Conservation (phyloP, 192 early-diverging fungal species). For the Kappamyces sp. region DNA sequence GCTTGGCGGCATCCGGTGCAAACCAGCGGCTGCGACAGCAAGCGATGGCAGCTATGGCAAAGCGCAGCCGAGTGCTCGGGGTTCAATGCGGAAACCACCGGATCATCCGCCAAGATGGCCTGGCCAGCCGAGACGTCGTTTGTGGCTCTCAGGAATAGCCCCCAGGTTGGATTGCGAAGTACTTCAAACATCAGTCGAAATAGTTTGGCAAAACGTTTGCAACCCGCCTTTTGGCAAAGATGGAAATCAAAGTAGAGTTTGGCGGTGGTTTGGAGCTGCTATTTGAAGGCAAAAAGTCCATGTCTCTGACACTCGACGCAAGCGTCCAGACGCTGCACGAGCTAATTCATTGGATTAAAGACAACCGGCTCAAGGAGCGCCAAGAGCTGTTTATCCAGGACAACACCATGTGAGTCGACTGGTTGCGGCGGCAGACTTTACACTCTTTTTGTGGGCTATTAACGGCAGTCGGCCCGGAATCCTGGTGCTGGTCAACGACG, state of each 20-base stretch:
- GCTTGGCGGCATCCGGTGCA: too few species aligned
- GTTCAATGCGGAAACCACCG: too few species aligned
- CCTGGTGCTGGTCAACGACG: slow-evolving; percentile 88
- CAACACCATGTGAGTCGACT: slow-evolving; percentile 67
- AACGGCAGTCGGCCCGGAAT: slow-evolving; percentile 81
- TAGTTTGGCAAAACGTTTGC: background rate
- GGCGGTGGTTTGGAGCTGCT: slow-evolving; percentile 91
- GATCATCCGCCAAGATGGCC: too few species aligned
- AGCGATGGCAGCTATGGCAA: too few species aligned
- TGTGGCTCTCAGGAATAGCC: too few species aligned
- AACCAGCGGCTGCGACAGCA: too few species aligned
- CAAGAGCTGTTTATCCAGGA: slow-evolving; percentile 80
- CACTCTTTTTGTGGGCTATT: background rate
- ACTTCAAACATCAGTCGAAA: slow-evolving; percentile 5
- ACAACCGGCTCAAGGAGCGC: slow-evolving; percentile 63
- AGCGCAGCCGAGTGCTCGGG: too few species aligned
- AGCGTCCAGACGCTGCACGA: slow-evolving; percentile 44
- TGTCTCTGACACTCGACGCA: slow-evolving; percentile 18
- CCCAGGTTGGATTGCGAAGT: background rate
- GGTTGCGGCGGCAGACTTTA: background rate
- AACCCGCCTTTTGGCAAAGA: background rate
- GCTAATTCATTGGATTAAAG: slow-evolving; percentile 65
- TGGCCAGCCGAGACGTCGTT: too few species aligned
- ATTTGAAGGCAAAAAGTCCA: slow-evolving; percentile 68
- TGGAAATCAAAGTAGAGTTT: slow-evolving; percentile 16